These are phyloP conservation scores for Xanthoconium stramineum DNA, from an alignment of 768 basidiomycete species.

Conservation along the genomic window DNA sequence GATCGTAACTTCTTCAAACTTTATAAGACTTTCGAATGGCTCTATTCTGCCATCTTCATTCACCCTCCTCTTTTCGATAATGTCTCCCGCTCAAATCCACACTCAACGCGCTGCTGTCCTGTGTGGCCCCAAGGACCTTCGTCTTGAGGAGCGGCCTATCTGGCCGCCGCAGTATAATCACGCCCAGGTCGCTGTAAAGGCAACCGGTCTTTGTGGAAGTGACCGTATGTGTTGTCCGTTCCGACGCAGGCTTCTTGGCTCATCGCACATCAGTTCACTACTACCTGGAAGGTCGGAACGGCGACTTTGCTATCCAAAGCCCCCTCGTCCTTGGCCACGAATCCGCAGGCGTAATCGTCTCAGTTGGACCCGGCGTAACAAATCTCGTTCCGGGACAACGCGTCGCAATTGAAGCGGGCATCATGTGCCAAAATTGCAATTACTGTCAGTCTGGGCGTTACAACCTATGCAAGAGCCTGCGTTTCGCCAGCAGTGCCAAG, in stretches of 20 bases:
- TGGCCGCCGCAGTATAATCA: conserved; percentile 71
- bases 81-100: conserved; percentile 49
- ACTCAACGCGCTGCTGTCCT: conserved; percentile 75
- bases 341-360: conserved; percentile 81
- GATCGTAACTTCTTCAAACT: conserved; percentile 29
- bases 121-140: conserved; percentile 79
- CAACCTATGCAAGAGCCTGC: conserved; percentile 89
- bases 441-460: conserved; percentile 77
- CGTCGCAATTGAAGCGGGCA: conserved; percentile 92
- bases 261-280: conserved; percentile 68
- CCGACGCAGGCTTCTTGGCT: conserved; percentile 1
- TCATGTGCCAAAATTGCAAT: conserved; percentile 76
- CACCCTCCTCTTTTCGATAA: conserved; percentile 26
- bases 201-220: conserved; percentile 90
- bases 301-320: conserved; percentile 81
- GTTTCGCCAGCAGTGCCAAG: conserved; percentile 87
- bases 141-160: conserved; percentile 67
- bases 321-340: conserved; percentile 95
- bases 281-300: conserved; percentile 85
- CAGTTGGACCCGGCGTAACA: conserved; percentile 71
- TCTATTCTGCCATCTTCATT: conserved; percentile 22
- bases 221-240: conserved; percentile 51
- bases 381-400: conserved; percentile 72
- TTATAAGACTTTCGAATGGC: conserved; percentile 33
- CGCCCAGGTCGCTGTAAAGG: conserved; percentile 73